These are phyloP conservation scores for Pichia nanzhaoensis DNA, from an alignment of 805 yeast genomes.

Conservation along the genomic window DNA sequence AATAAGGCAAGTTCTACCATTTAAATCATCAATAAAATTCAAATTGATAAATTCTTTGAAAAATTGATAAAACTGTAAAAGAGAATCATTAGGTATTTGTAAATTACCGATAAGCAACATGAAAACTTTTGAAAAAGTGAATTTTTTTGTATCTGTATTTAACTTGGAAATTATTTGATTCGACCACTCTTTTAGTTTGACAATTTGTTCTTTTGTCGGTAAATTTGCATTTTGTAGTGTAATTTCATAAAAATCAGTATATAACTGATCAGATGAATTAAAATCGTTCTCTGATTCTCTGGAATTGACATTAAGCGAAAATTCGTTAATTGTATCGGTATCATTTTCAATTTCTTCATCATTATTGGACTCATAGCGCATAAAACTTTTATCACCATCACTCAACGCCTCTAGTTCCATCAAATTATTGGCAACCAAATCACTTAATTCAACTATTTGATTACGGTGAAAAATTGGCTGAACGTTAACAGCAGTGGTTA, in stretches of 20 bases:
- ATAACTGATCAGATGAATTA: conserved; percentile 52
- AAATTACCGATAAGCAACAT: conserved; percentile 58
- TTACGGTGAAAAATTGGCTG: conserved; percentile 94
- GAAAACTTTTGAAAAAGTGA: conserved; percentile 63
- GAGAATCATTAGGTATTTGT: conserved; percentile 56
- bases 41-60: conserved; percentile 56
- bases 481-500: conserved; percentile 88
- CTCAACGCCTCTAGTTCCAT: conserved; percentile 70
- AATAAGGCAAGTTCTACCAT: conserved; percentile 70
- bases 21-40: conserved; percentile 59
- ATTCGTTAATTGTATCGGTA: not conserved
- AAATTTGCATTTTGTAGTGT: conserved; percentile 32
- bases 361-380: conserved; percentile 22
- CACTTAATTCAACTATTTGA: conserved; percentile 79
- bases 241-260: conserved; percentile 52
- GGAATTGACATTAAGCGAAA: too few relatives aligned
- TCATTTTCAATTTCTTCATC: conserved; percentile 1
- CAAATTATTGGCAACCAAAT: conserved; percentile 56
- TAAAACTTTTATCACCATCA: conserved; percentile 31
- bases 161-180: conserved; percentile 40
- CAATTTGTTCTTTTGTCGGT: conserved; percentile 28
- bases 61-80: conserved; percentile 40
- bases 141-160: conserved; percentile 33
- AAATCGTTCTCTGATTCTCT: conserved; percentile 3
- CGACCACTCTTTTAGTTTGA: conserved; percentile 32